Conservation (phyloP, 306 rosid species). For the Senna tora region DNA sequence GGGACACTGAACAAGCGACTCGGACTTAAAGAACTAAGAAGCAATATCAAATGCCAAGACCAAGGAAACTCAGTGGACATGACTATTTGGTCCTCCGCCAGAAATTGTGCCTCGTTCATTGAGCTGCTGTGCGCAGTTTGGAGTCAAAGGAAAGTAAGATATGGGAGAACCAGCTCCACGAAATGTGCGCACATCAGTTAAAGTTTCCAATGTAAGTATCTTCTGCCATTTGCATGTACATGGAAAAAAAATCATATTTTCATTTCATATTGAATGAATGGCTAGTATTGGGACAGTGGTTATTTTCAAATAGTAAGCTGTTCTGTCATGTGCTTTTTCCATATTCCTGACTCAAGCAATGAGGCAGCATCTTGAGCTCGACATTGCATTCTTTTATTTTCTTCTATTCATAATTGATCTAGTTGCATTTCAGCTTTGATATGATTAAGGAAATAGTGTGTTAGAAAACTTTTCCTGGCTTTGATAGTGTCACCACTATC, state of each 20-base stretch:
- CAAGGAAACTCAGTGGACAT: constrained; percentile 87
- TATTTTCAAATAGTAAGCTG: not conserved
- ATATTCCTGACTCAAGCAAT: constrained; percentile 9
- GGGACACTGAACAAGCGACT: constrained; percentile 79
- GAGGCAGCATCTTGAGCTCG: constrained; percentile 5
- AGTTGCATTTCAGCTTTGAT: not conserved
- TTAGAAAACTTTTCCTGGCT: no score
- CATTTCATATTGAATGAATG: constrained; percentile 21
- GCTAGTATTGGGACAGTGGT: no score
- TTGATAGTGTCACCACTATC: no score
- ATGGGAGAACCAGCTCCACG: constrained; percentile 81
- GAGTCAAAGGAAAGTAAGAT: constrained; percentile 68
- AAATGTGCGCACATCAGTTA: constrained; percentile 75
- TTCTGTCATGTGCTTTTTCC: not conserved
- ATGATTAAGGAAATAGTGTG: not conserved
- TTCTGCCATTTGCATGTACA: no score
- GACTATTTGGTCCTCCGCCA: constrained; percentile 93
- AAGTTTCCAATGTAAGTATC: constrained; percentile 88
- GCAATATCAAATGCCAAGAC: constrained; percentile 75
- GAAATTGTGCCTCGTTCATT: constrained; percentile 68
- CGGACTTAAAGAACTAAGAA: constrained; percentile 62
- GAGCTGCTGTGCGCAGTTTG: constrained; percentile 55
- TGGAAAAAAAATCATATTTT: constrained; percentile 13
- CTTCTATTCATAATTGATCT: no score
- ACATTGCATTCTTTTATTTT: no score